Conservation (phyloP, 108 stramenopile species). For the Pseudonitzschia pungens region DNA sequence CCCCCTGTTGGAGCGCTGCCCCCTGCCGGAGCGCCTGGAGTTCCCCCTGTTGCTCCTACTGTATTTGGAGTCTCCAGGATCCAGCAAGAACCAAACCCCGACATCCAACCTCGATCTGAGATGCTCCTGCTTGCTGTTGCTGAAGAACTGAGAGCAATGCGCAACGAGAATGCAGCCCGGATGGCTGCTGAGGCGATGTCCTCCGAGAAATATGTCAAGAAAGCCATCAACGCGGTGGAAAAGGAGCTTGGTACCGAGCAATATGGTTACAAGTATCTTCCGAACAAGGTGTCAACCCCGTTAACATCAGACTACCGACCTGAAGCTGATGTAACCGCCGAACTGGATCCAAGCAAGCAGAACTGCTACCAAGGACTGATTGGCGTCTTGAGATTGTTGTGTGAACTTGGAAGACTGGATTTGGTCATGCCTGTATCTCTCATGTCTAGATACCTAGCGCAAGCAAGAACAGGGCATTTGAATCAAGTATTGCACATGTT, state of each 20-base stretch:
- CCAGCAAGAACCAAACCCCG: too few relatives aligned
- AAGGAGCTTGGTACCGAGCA: background rate
- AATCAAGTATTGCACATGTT: slow-evolving; percentile 39
- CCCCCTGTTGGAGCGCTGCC: too few relatives aligned
- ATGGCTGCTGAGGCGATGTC: background rate
- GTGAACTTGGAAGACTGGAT: slow-evolving; percentile 51
- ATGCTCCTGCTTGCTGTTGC: too few relatives aligned
- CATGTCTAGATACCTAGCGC: slow-evolving; percentile 36
- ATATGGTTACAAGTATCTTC: background rate
- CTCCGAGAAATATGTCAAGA: background rate
- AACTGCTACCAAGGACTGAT: slow-evolving; percentile 37
- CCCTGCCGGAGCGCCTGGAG: too few relatives aligned
- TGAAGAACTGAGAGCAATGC: too few relatives aligned
- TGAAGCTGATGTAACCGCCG: slow-evolving; percentile 27
- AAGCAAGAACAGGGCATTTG: slow-evolving; percentile 47
- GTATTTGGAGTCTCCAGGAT: too few relatives aligned
- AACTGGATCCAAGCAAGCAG: slow-evolving; percentile 16
- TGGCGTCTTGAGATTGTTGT: slow-evolving; percentile 51
- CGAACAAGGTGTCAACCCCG: background rate
- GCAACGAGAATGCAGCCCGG: too few relatives aligned
- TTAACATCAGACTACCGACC: background rate
- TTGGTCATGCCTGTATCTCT: slow-evolving; percentile 46
- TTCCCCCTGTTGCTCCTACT: too few relatives aligned
- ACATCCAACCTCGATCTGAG: too few relatives aligned
- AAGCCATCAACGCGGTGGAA: background rate